Percentiles rank a stretch among this genome's conserved stretches.
phyloP scores from a whole-genome alignment of 768 basidiomycete species.

The Cyathus striatus region DNA sequence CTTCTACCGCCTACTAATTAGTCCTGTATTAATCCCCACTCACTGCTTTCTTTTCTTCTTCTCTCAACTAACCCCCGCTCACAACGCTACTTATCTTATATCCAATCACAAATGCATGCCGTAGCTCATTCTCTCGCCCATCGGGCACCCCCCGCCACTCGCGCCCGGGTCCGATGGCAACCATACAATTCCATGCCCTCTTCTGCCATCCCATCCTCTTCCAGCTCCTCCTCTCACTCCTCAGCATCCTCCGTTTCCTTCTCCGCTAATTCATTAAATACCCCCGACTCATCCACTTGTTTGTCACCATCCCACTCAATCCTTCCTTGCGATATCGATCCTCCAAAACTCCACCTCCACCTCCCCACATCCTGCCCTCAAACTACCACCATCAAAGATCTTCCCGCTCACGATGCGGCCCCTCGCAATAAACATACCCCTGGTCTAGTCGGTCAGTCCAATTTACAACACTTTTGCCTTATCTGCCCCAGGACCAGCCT shows the following conservation, averaged over 20 bases:
- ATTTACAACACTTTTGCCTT: neutral
- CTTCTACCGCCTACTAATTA: slow-evolving; percentile 29
- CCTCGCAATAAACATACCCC: too few species aligned
- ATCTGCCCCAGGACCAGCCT: slow-evolving; percentile 1
- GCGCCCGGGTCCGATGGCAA: slow-evolving; percentile 75
- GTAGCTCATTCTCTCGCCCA: slow-evolving; percentile 56
- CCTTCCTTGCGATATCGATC: neutral
- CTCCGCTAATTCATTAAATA: slow-evolving; percentile 28
- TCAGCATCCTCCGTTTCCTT: slow-evolving; percentile 51
- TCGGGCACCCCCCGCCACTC: slow-evolving; percentile 63
- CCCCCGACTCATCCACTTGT: slow-evolving; percentile 25
- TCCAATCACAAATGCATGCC: slow-evolving; percentile 33
- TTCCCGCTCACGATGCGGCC: too few species aligned
- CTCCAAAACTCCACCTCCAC: too few species aligned
- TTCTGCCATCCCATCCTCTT: slow-evolving; percentile 29
- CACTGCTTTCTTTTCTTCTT: slow-evolving; percentile 15
- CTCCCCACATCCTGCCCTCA: too few species aligned
- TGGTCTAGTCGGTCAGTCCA: slow-evolving; percentile 63
- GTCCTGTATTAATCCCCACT: slow-evolving; percentile 20
- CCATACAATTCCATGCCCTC: slow-evolving; percentile 54
- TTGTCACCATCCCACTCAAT: slow-evolving; percentile 18
- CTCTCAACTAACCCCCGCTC: slow-evolving; percentile 19
- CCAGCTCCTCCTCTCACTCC: slow-evolving; percentile 42
- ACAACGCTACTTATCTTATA: too few species aligned
- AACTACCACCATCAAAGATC: too few species aligned